Percentiles rank a stretch among this genome's conserved stretches.
Evolutionary conservation across 768 basidiomycete species (phyloP).

Genomic region (Tulasnella sp.): DNA sequence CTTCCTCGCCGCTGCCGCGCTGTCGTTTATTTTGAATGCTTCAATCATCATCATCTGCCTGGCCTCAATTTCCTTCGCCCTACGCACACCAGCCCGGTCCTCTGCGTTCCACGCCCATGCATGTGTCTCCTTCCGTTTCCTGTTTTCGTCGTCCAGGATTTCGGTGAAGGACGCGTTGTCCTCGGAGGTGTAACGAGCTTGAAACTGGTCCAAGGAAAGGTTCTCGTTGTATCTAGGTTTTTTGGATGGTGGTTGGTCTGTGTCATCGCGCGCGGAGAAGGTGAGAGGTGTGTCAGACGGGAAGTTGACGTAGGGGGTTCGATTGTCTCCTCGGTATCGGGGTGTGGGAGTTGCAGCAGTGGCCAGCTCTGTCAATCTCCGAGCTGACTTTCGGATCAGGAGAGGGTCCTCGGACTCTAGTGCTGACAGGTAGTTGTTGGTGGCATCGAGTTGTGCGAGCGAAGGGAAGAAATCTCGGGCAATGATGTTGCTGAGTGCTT

Average conservation of each 20-base stretch:
- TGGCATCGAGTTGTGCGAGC: constrained; percentile 81
- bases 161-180: constrained; percentile 96
- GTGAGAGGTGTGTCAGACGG: constrained; percentile 66
- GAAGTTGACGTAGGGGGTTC: constrained; percentile 62
- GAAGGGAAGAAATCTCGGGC: constrained; percentile 98
- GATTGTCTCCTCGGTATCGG: constrained; percentile 39
- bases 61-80: constrained; percentile 60
- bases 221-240: constrained; percentile 52
- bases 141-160: constrained; percentile 87
- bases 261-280: constrained; percentile 32
- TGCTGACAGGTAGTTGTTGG: constrained; percentile 81
- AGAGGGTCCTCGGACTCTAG: constrained; percentile 69
- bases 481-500: constrained; percentile 85
- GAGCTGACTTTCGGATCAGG: constrained; percentile 72
- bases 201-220: constrained; percentile 79
- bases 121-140: constrained; percentile 71
- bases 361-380: constrained; percentile 60
- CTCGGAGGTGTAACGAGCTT: constrained; percentile 89
- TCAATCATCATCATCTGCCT: constrained; percentile 72
- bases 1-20: constrained; percentile 48
- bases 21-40: constrained; percentile 44
- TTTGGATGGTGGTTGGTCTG: constrained; percentile 23
- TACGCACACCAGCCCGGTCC: constrained; percentile 65
- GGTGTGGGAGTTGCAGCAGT: constrained; percentile 48
- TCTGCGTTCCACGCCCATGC: constrained; percentile 96